phyloP scores from a whole-genome alignment of 164 flowering plant species.

The Pachysandra terminalis region DNA sequence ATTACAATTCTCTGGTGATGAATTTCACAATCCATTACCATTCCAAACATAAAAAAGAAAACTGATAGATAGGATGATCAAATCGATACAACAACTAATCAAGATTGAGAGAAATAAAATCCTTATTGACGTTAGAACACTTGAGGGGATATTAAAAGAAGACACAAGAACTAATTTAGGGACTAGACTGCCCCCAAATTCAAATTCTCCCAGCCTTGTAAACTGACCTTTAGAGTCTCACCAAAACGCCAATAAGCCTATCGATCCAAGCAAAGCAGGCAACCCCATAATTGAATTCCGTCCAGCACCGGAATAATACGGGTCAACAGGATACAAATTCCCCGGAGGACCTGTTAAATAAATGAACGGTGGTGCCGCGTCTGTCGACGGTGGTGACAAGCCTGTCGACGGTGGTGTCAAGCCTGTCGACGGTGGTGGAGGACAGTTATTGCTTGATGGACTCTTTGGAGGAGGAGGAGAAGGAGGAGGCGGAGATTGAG shows the following conservation, averaged over 20 bases:
- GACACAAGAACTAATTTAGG: not conserved
- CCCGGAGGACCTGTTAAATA: slow-evolving; percentile 18
- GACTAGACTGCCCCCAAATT: not conserved
- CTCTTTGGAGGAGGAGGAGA: not conserved
- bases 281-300: not conserved
- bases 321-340: slow-evolving; percentile 6
- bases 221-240: not conserved
- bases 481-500: no score
- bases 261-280: not conserved
- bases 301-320: slow-evolving; percentile 7
- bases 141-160: no score
- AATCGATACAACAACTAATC: no score
- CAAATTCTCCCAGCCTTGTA: not conserved
- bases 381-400: no score
- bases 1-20: no score
- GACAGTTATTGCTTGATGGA: not conserved
- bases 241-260: not conserved
- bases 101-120: no score
- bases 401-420: no score
- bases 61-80: no score
- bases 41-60: no score
- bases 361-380: slow-evolving; percentile 13
- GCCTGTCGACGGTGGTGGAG: not conserved
- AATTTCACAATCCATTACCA: no score
- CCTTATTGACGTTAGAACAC: no score